Conservation (phyloP, 1,139 yeast species). For the Wickerhamomyces sp. region DNA sequence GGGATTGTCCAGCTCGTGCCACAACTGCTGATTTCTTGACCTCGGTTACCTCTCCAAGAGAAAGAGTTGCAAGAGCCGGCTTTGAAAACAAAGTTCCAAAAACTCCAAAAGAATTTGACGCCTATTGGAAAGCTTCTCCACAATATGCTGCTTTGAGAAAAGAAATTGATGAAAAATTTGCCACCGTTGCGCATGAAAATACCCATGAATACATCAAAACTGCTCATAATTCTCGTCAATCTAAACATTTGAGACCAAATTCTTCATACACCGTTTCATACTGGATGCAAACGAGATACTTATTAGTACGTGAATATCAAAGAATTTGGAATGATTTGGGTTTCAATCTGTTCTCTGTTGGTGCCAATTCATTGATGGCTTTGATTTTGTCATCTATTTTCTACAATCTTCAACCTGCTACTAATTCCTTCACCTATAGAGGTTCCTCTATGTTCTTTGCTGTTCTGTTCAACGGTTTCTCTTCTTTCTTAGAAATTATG, state of each 20-base stretch:
- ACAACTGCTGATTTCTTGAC: conserved; percentile 83
- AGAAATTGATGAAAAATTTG: conserved; percentile 36
- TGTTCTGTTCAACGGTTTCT: conserved; percentile 69
- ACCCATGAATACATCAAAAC: conserved; percentile 32
- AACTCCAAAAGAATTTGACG: conserved; percentile 66
- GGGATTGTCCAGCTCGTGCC: conserved; percentile 67
- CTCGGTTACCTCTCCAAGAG: conserved; percentile 69
- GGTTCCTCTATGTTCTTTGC: conserved; percentile 76
- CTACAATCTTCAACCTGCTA: conserved; percentile 47
- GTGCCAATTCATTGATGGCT: conserved; percentile 71
- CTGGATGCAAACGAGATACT: conserved; percentile 56
- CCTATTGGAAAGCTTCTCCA: conserved; percentile 62
- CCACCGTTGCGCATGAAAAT: conserved; percentile 2
- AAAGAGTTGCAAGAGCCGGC: conserved; percentile 52
- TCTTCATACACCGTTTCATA: conserved; percentile 68
- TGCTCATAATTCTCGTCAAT: conserved; percentile 55
- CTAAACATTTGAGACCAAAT: conserved; percentile 44
- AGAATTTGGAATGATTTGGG: conserved; percentile 65
- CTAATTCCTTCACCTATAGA: conserved; percentile 59
- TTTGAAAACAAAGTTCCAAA: conserved; percentile 59
- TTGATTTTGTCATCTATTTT: conserved; percentile 70
- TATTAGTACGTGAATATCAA: conserved; percentile 57
- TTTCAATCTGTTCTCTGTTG: conserved; percentile 51
- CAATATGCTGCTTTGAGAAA: conserved; percentile 38
- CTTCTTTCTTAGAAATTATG: conserved; percentile 69